Evolutionary conservation across 495 filamentous ascomycete species (phyloP), one percentile per base, ranked within the genome.

Genomic region (Penicillium macrosclerotiorum): DNA sequence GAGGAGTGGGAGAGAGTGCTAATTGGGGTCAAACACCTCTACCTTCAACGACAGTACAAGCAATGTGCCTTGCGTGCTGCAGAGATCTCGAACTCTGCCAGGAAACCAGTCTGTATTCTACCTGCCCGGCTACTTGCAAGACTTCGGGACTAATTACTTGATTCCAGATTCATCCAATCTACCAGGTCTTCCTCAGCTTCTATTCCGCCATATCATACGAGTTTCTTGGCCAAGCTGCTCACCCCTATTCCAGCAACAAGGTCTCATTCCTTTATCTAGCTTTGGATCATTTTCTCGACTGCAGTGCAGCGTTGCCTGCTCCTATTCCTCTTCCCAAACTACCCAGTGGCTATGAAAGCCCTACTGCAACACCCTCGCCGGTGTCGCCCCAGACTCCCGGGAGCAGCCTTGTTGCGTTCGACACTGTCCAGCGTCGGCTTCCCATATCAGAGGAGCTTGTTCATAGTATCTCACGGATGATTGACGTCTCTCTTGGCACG

Each of bases 161-260:
- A 35, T 14, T 20, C n/a, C 17, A 78, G 74, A 52, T 67, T 19
- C 43, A 72, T 43, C 60, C 62, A 4, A 45, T 76, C 17, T 52
- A 68, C 42, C 51, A 59, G 13, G 61, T 59, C 3, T 76, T 65
- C 39, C 59, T 75, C n/a, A 54, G 65, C 36, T 75, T 76, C 35
- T 74, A 76, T 52, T 59, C 58, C 12, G 75, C 71, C 5, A 58
- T 74, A 14, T 76, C 56, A 24, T 70, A 67, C 36, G 75, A 77
- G 40, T 59, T 56, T 0, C 57, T 74, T 19, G 73, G 67, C 4
- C 62, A 63, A 8, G 44, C 63, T 25, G 60, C 70, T 16, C 74
- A 75, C 42, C 55, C 66, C 9, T 68, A 70, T 42, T 75, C 75
- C 1, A 46, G 33, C 24, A 62, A 57, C 16, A 77, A 76, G 45